These are phyloP conservation scores for Candolleomyces eurysporus DNA, from an alignment of 768 basidiomycete species.

Conservation along the genomic window DNA sequence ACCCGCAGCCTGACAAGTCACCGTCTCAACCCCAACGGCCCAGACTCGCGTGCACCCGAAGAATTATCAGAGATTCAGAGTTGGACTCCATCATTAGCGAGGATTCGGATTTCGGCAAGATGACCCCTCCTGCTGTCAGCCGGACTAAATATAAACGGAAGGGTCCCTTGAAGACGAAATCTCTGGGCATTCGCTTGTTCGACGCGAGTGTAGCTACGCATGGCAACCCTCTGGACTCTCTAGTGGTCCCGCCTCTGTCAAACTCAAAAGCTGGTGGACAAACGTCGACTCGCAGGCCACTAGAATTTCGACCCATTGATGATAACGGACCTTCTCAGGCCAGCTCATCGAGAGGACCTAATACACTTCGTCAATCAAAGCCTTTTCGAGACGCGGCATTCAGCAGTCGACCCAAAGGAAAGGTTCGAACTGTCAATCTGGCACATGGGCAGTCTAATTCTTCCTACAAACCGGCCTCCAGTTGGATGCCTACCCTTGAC, in stretches of 20 bases:
- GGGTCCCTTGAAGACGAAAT: not conserved
- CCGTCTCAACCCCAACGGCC: not conserved
- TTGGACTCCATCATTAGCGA: not conserved
- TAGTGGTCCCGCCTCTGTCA: conserved; percentile 1
- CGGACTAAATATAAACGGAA: not conserved
- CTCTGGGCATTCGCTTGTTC: conserved; percentile 7
- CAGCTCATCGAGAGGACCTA: not conserved
- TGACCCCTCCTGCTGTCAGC: not conserved
- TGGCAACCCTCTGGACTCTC: conserved; percentile 6
- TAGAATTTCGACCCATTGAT: conserved; percentile 2
- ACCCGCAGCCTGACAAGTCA: not conserved
- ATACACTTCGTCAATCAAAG: not conserved
- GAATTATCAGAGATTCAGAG: not conserved
- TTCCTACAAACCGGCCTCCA: no score
- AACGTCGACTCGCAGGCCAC: not conserved
- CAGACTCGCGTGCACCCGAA: not conserved
- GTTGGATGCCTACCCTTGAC: no score
- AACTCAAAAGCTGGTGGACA: not conserved
- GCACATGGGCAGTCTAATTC: no score
- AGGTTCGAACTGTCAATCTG: no score
- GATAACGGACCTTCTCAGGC: not conserved
- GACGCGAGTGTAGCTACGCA: conserved; percentile 7
- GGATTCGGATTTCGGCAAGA: not conserved
- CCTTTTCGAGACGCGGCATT: no score
- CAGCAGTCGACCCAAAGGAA: no score